Base-by-base conservation (phyloP, 2,329 filamentous ascomycete genomes). In the Phyllosticta citrichinensis region DNA sequence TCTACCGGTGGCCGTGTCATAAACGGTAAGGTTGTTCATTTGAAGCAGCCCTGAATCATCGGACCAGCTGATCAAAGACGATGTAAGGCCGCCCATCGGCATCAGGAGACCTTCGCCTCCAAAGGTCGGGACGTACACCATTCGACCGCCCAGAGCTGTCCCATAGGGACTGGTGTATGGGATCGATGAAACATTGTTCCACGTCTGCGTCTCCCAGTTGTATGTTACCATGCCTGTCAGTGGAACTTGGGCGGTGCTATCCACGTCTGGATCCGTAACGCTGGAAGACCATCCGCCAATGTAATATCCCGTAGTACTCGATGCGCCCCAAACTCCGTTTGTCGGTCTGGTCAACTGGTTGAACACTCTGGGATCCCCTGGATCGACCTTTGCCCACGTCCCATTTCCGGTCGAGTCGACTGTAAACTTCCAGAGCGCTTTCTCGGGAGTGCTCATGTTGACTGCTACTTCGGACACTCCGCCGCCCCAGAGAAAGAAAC, bases 401-500 rank as follows among this genome's bases (percentile, higher is more conserved):
- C 52, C 52, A 24, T 30, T 51, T 11, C 52, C 51, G 6, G 22
- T 24, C 1, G 33, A 12, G 1, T 52, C 30, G 11, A 9, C 19
- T 1, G 11, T 55, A 27, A 55, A 59, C 25, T 55, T 59, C 57
- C 57, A 59, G 1, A 59, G 30, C 6, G 33, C 25, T 24, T 33
- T 25, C 24, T 35, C n/a, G 6, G 47, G 47, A 9, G 52, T 19
- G 52, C 22, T 30, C 14, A 5, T n/a, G 40, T n/a, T n/a, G 8
- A 5, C 17, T 6, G 14, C 40, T n/a, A 5, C 17, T 17, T n/a
- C 6, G 17, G 40, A n/a, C 2, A 27, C 12, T n/a, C 53, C 14
- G 27, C 58, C 58, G 6, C 40, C 30, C 58, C 58, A 61, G 11
- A 51, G 52, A 33, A 56, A 56, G 27, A 61, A 61, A 19, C 24